Conservation (phyloP, 1,284 basidiomycete genomes). For the Cystobasidium slooffiae region DNA sequence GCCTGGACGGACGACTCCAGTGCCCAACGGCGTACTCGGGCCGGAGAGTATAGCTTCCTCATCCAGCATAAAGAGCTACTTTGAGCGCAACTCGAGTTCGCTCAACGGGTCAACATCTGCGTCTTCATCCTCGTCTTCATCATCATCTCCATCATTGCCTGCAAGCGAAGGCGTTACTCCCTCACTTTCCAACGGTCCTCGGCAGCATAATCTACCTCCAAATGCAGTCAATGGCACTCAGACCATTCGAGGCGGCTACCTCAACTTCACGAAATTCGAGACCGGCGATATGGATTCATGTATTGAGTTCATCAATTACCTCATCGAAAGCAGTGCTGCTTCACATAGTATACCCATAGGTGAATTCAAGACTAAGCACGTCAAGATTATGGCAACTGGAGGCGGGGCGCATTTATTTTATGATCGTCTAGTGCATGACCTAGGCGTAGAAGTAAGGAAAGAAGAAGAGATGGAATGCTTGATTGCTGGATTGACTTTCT, state of each 20-base stretch:
- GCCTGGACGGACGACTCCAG: constrained; percentile 46
- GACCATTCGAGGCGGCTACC: constrained; percentile 83
- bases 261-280: constrained; percentile 98
- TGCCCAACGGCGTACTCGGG: constrained; percentile 53
- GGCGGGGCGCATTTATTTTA: constrained; percentile 96
- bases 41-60: constrained; percentile 49
- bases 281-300: constrained; percentile 86
- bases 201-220: not conserved
- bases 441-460: constrained; percentile 73
- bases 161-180: constrained; percentile 9
- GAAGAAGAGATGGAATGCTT: constrained; percentile 99
- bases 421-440: constrained; percentile 73
- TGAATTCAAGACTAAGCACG: constrained; percentile 81
- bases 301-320: constrained; percentile 81
- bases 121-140: constrained; percentile 45
- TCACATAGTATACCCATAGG: constrained; percentile 87
- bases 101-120: not conserved
- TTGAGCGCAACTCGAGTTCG: constrained; percentile 18
- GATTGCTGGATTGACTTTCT: constrained; percentile 95
- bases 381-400: constrained; percentile 98
- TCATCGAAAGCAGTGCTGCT: constrained; percentile 83
- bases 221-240: constrained; percentile 50
- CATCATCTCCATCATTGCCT: not conserved
- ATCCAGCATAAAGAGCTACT: constrained; percentile 40
- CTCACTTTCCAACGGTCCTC: not conserved